Evolutionary conservation across 352 stramenopile genomes (phyloP).

Genomic region (Phytophthora capsici): DNA sequence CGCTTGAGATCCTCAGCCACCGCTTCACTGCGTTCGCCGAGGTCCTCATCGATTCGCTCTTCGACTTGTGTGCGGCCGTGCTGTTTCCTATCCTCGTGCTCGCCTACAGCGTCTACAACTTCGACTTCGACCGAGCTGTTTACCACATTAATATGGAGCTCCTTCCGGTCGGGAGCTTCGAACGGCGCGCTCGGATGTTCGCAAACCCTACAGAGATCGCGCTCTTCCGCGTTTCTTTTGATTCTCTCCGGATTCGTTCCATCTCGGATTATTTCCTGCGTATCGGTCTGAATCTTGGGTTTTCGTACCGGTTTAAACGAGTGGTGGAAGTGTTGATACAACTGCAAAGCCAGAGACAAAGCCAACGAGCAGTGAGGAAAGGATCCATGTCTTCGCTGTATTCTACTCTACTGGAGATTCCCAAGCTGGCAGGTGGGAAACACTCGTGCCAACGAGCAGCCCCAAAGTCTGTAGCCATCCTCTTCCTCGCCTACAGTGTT

Average conservation of each 20-base stretch:
- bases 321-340: constrained; percentile 39
- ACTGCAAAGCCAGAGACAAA: constrained; percentile 16
- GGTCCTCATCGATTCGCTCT: constrained; percentile 46
- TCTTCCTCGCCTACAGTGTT: constrained; percentile 24
- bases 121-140: constrained; percentile 36
- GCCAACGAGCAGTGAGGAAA: background rate
- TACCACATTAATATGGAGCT: constrained; percentile 37
- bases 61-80: constrained; percentile 43
- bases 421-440: background rate
- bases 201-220: constrained; percentile 38
- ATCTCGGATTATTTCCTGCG: constrained; percentile 38
- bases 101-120: constrained; percentile 29
- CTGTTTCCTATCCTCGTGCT: constrained; percentile 36
- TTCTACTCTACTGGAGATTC: constrained; percentile 1
- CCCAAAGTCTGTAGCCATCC: constrained; percentile 20
- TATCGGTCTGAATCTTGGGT: constrained; percentile 43
- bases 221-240: constrained; percentile 37
- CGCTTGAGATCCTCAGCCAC: constrained; percentile 22
- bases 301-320: constrained; percentile 49
- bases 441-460: constrained; percentile 22
- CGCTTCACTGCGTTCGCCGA: constrained; percentile 37
- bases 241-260: constrained; percentile 42
- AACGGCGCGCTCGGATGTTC: constrained; percentile 36
- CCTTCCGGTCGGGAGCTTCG: constrained; percentile 35
- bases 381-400: background rate